phyloP scores from a whole-genome alignment of 1,139 yeast species.

The Magnusiomyces suaveolens region DNA sequence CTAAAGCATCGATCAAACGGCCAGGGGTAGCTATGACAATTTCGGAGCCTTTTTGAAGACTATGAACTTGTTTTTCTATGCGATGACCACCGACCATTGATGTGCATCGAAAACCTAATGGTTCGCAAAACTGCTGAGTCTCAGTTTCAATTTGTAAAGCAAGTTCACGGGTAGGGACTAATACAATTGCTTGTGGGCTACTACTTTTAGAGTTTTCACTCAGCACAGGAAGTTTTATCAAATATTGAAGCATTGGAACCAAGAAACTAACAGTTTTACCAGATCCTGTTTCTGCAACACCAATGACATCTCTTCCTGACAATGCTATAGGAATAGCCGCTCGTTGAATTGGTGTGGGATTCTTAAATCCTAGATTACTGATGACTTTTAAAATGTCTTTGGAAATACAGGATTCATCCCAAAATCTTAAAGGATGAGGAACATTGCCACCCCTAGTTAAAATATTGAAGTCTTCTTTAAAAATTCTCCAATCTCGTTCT shows the following conservation, averaged over 20 bases:
- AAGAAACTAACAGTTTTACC: slow-evolving; percentile 86
- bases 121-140: slow-evolving; percentile 43
- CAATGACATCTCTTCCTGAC: slow-evolving; percentile 56
- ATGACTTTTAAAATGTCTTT: slow-evolving; percentile 36
- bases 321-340: slow-evolving; percentile 75
- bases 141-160: slow-evolving; percentile 77
- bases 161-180: slow-evolving; percentile 91
- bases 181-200: slow-evolving; percentile 59
- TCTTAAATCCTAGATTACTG: slow-evolving; percentile 38
- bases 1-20: slow-evolving; percentile 69
- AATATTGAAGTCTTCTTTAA: slow-evolving; percentile 70
- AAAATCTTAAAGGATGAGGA: slow-evolving; percentile 57
- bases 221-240: slow-evolving; percentile 40
- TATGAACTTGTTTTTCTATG: slow-evolving; percentile 60
- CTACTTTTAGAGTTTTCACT: slow-evolving; percentile 36
- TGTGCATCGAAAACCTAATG: slow-evolving; percentile 42
- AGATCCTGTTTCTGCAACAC: slow-evolving; percentile 94
- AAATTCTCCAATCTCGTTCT: slow-evolving; percentile 79
- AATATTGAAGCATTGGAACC: slow-evolving; percentile 58
- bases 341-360: slow-evolving; percentile 85
- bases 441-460: slow-evolving; percentile 45
- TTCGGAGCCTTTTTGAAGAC: slow-evolving; percentile 60
- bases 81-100: slow-evolving; percentile 87
- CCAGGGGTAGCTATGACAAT: slow-evolving; percentile 93
- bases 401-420: slow-evolving; percentile 58